Evolutionary conservation across 2,329 filamentous ascomycete species (phyloP).

Genomic region (Pyrenochaeta sp.): DNA sequence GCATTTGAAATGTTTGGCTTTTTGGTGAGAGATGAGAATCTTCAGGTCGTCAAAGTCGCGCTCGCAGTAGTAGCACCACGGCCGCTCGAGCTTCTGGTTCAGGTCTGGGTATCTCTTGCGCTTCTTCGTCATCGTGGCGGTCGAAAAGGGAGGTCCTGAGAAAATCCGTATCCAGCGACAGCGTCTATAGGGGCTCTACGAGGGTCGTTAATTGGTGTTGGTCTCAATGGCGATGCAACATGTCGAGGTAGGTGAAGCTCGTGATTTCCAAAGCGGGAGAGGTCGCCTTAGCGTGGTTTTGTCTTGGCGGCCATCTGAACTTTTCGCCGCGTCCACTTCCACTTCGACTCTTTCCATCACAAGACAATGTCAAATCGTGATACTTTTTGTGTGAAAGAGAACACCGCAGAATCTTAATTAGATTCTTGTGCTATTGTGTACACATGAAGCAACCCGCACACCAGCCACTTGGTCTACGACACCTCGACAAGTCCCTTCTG

Average conservation of each 20-base stretch:
- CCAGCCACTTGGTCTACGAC: constrained; percentile 58
- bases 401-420: neutral
- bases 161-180: neutral
- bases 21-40: constrained; percentile 95
- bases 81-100: constrained; percentile 84
- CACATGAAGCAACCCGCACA: constrained; percentile 43
- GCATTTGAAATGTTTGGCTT: constrained; percentile 99
- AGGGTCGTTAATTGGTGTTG: constrained; percentile 3
- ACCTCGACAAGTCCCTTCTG: constrained; percentile 55
- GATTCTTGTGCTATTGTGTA: neutral
- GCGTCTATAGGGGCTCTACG: neutral
- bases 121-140: constrained; percentile 68
- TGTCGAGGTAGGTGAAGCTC: constrained; percentile 21
- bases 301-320: constrained; percentile 19
- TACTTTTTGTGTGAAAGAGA: constrained; percentile 3
- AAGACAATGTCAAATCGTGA: constrained; percentile 1
- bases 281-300: constrained; percentile 24
- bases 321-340: constrained; percentile 19
- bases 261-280: constrained; percentile 24
- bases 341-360: constrained; percentile 8
- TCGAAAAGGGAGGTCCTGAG: neutral
- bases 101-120: constrained; percentile 86
- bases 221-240: constrained; percentile 8
- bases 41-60: constrained; percentile 98
- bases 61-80: constrained; percentile 99